Evolutionary conservation across 2,329 filamentous ascomycete genomes (phyloP), one percentile per base, ranked within the genome.

Genomic region (Pseudogymnoascus sp.): DNA sequence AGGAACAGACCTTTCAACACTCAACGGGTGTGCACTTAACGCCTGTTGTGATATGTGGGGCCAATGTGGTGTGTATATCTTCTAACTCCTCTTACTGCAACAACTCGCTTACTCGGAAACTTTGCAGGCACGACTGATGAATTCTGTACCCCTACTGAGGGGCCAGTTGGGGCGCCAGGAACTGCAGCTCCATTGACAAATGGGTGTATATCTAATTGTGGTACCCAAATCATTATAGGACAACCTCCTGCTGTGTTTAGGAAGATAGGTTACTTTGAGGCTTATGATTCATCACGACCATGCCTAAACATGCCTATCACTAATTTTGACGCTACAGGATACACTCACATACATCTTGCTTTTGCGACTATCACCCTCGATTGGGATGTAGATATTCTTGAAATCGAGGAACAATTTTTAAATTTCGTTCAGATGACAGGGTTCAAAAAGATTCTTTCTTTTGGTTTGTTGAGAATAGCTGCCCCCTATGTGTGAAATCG

Each of bases 141-240:
- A 5, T 76, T 76, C 64, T 78, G 75, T 67, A 73, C 68, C 5
- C 64, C 70, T 3, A 64, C 67, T 2, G 64, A 67, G n/a, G 28
- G 47, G 10, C 47, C 21, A 8, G 73, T 69, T 10, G 74, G 74
- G 4, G 67, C 67, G 7, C 75, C 75, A 5, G 75, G 28, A 31
- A 31, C 28, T 31, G 71, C 47, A 8, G 28, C 28, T 31, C 4
- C 28, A 7, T 6, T 6, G 3, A 31, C 7, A 7, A 74, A 76
- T 64, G 73, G 73, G 21, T 77, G 76, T 65, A 76, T 79, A 53
- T 76, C 71, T 42, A 79, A 76, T 69, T 77, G 78, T 67, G 75
- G 78, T 23, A 68, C 67, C 38, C 65, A 76, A 26, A 73, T 79
- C 60, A 68, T 57, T 11, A 57, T 26, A 3, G 47, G 64, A 53